A percentile compares a stretch with the other conserved stretches of the same genome.
phyloP scores from a whole-genome alignment of 192 early-diverging fungal genomes.

The Coemansia sp. region DNA sequence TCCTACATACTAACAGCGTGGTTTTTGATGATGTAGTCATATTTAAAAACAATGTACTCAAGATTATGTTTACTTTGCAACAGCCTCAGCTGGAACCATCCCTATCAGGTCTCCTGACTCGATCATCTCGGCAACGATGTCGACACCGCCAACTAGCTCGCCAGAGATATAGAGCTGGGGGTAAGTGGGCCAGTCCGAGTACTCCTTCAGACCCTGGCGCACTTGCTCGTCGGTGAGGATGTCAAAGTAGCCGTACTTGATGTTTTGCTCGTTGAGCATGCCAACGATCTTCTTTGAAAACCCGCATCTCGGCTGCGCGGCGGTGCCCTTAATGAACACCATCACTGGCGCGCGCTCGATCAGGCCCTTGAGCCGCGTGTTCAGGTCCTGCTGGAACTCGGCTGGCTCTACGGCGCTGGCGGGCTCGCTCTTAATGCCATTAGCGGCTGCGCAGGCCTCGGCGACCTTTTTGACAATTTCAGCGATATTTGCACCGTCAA shows the following conservation, averaged over 20 bases:
- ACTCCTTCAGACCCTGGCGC: constrained; percentile 86
- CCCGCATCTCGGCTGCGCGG: constrained; percentile 88
- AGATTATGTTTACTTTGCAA: constrained; percentile 16
- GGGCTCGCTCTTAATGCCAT: constrained; percentile 35
- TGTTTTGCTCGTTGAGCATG: constrained; percentile 72
- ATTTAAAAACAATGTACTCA: background rate
- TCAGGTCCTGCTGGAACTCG: constrained; percentile 70
- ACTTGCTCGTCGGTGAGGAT: constrained; percentile 93
- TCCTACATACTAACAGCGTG: background rate
- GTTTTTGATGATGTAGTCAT: background rate
- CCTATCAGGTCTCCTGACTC: constrained; percentile 71
- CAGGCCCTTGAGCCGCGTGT: constrained; percentile 72
- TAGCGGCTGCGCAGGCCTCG: constrained; percentile 24
- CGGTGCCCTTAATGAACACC: constrained; percentile 98
- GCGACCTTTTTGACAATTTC: constrained; percentile 71
- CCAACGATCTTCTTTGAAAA: constrained; percentile 83
- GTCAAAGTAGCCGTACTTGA: constrained; percentile 88
- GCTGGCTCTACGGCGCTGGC: constrained; percentile 37
- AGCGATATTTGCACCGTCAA: constrained; percentile 89
- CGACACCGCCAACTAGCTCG: constrained; percentile 91
- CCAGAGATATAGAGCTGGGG: constrained; percentile 94
- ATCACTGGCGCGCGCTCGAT: constrained; percentile 76
- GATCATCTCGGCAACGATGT: constrained; percentile 94
- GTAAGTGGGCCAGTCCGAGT: constrained; percentile 94
- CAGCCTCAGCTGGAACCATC: constrained; percentile 58